phyloP scores from a whole-genome alignment of 163 green algal genomes.

The Chloromonas sp. region DNA sequence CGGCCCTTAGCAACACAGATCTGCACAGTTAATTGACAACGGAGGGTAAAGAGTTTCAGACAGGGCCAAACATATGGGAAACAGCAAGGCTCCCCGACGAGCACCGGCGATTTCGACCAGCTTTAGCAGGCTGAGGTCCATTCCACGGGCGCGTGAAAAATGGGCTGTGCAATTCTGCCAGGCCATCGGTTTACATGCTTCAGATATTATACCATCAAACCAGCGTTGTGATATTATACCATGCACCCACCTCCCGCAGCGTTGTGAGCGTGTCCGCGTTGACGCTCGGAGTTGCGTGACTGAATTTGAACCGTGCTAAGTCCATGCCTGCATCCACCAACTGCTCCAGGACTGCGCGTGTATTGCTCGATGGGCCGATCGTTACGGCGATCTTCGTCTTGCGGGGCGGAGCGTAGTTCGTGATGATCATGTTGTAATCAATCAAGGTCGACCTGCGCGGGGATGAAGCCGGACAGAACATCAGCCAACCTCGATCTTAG shows the following conservation, averaged over 20 bases:
- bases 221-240: no score
- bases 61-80: no score
- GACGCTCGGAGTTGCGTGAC: conserved; percentile 21
- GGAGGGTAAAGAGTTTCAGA: no score
- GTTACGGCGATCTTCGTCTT: conserved; percentile 66
- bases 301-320: conserved; percentile 65
- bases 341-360: conserved; percentile 25
- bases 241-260: conserved; percentile 11
- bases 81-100: no score
- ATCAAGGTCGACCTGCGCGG: conserved; percentile 35
- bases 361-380: conserved; percentile 39
- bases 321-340: conserved; percentile 56
- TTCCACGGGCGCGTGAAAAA: no score
- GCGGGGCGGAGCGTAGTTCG: conserved; percentile 22
- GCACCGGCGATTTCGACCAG: no score
- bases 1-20: conserved; percentile 18
- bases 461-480: not conserved
- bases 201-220: no score
- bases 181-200: no score
- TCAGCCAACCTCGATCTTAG: not conserved
- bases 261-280: conserved; percentile 17
- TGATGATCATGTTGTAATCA: conserved; percentile 39
- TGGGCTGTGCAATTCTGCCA: no score
- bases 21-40: not conserved
- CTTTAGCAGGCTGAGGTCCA: no score